Base-by-base conservation (phyloP, 192 early-diverging fungal species). In the Cladochytrium replicatum region DNA sequence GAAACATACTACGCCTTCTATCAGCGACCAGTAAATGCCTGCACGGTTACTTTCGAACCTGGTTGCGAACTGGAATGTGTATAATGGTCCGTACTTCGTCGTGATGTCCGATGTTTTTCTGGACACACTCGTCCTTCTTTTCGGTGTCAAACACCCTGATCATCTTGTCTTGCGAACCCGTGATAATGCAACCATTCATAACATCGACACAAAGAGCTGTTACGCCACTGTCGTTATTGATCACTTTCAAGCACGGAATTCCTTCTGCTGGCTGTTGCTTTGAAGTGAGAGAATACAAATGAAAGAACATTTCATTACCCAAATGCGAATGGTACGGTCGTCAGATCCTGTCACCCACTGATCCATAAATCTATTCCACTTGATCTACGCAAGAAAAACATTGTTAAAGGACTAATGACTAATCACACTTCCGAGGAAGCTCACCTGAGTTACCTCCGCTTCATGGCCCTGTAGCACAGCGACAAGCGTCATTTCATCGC, bases 271-370 rank as follows among this genome's bases (percentile, higher is more conserved):
- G 66, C 67, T 52, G 54, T 27, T 44, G 41, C 27, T 6, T 52
- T 13, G 41, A 53, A 15, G 25, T 61, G 25, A 25, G 8, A 61
- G 27, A 60, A 50, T 23, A 22, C 11, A 27, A 9, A 1, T 8
- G 9, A 0, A 15, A 50, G 5, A 13, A 13, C 26, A 60, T 39
- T 11, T 26, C 7, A 22, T 1, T 44, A 66, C 63, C 75, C 75
- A 78, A 2, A 78, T 66, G 11, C 77, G 52, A 24, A 79, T 61
- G 1, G 77, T 77, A 46, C 74, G 60, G 46, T 79, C 77, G 57
- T 79, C 77, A 7, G 71, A 75, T n/a, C 69, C 77, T 2, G 77
- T 77, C 6, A 79, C 51, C 77, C 77, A 79, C 39, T 71, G 68
- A 23, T 58, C 39, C 22, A 55, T 21, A 4, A 44, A 47, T 32